Evolutionary conservation across 2,329 filamentous ascomycete genomes (phyloP), one percentile per base, ranked within the genome.

Genomic region (Massarina eburnea): DNA sequence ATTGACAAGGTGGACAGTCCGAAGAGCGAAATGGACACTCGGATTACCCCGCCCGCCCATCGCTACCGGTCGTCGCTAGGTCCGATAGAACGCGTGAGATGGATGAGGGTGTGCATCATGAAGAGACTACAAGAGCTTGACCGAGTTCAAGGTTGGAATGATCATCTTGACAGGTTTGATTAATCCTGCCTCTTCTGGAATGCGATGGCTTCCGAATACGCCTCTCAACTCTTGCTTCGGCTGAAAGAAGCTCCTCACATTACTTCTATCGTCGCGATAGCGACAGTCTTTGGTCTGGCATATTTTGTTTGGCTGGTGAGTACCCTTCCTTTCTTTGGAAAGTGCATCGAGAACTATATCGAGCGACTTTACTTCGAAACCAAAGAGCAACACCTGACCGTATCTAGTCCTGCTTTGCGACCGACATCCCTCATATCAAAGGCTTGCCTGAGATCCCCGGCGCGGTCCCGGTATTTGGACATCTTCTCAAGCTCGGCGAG

Each of bases 391-490:
- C 20, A 15, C n/a, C 7, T 8, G 20, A 15, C n/a, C n/a, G n/a
- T n/a, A n/a, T n/a, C n/a, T 26, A 39, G 36, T 26, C 12, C 14
- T 39, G 36, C 36, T 39, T 24, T 10, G 36, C 36, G 55, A 79
- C 76, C 4, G 77, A 80, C 45, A 73, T 80, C 18, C 73, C 76
- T 1, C 67, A 73, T 39, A 79, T 80, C 49, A 71, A 68, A 39
- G 73, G 74, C 12, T 67, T 80, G 9, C 74, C 71, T 12, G 75
- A 80, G 41, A 75, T 80, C 12, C 78, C 78, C 2, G 73, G 74
- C 12, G 76, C 77, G 2, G 57, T 76, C 1, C 78, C 77, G 1
- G 65, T 80, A 8, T 70, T 73, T 18, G 77, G 78, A 1, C 77
- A 80, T 59, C 71, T 80, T 3, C 68, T 78, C 5, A 66, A 73